Conservation (phyloP, 495 filamentous ascomycete species). For the Daldinia decipiens region DNA sequence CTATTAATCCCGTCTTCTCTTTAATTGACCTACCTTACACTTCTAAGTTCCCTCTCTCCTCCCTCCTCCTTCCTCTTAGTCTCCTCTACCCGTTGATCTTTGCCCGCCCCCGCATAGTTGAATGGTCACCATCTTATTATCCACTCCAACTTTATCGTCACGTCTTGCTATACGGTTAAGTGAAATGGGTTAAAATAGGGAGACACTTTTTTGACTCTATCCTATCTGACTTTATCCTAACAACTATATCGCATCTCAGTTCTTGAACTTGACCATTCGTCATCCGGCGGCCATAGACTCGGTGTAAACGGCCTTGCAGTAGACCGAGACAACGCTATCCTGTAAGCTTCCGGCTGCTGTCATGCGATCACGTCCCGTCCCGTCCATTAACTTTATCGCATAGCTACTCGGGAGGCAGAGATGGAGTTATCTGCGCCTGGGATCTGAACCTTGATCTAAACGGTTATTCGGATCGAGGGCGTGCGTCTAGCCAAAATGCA, state of each 20-base stretch:
- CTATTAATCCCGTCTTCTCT: neutral
- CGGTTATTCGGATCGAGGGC: slow-evolving; percentile 49
- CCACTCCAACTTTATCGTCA: slow-evolving; percentile 21
- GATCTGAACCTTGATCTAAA: slow-evolving; percentile 74
- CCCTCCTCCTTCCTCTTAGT: neutral
- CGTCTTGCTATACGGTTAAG: neutral
- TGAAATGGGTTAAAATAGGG: slow-evolving; percentile 4
- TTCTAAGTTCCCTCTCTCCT: neutral
- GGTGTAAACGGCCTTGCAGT: slow-evolving; percentile 94
- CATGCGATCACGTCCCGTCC: slow-evolving; percentile 45
- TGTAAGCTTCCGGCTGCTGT: slow-evolving; percentile 67
- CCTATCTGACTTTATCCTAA: slow-evolving; percentile 37
- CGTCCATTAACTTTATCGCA: slow-evolving; percentile 33
- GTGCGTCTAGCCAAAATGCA: slow-evolving; percentile 34
- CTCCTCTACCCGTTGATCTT: slow-evolving; percentile 30
- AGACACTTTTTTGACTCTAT: slow-evolving; percentile 9
- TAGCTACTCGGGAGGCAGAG: slow-evolving; percentile 95
- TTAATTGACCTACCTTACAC: slow-evolving; percentile 5
- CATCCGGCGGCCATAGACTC: slow-evolving; percentile 84
- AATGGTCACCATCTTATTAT: slow-evolving; percentile 13
- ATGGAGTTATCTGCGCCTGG: slow-evolving; percentile 97
- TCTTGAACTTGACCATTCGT: slow-evolving; percentile 90
- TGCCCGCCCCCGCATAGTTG: slow-evolving; percentile 34
- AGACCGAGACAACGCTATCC: slow-evolving; percentile 82
- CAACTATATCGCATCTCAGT: slow-evolving; percentile 63